These are phyloP conservation scores for Monoraphidium neglectum DNA, from an alignment of 139 green algal genomes.

Conservation along the genomic window DNA sequence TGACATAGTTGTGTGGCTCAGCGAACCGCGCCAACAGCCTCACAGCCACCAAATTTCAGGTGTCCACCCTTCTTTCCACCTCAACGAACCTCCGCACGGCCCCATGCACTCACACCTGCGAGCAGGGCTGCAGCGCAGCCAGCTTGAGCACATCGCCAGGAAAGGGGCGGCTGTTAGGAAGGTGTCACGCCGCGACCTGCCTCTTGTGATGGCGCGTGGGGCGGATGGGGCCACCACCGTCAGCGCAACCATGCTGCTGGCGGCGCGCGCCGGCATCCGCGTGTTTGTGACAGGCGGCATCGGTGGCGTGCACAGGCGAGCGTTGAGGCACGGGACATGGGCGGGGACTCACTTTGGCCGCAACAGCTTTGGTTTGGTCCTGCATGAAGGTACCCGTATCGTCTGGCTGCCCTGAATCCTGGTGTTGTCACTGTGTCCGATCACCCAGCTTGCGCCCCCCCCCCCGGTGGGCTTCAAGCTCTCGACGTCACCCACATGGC, in stretches of 20 bases:
- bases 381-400: no score
- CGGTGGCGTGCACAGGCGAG: constrained; percentile 60
- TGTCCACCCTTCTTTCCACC: background rate
- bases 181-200: constrained; percentile 84
- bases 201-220: constrained; percentile 58
- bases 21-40: no score
- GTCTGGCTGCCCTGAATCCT: no score
- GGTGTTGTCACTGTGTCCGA: background rate
- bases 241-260: constrained; percentile 92
- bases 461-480: no score
- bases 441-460: background rate
- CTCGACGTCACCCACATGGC: no score
- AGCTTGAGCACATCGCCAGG: constrained; percentile 70
- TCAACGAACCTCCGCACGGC: background rate
- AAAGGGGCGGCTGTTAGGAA: constrained; percentile 69
- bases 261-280: constrained; percentile 76
- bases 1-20: no score
- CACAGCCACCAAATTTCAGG: no score
- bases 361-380: no score
- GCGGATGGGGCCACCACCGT: constrained; percentile 94
- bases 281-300: constrained; percentile 76
- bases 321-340: no score
- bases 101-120: background rate
- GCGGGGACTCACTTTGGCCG: no score
- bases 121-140: constrained; percentile 4